Percentiles rank a stretch among this genome's conserved stretches.
These are phyloP conservation scores for Climacium dendroides DNA, from an alignment of 225 moss, liverwort and hornwort species.

Conservation along the genomic window DNA sequence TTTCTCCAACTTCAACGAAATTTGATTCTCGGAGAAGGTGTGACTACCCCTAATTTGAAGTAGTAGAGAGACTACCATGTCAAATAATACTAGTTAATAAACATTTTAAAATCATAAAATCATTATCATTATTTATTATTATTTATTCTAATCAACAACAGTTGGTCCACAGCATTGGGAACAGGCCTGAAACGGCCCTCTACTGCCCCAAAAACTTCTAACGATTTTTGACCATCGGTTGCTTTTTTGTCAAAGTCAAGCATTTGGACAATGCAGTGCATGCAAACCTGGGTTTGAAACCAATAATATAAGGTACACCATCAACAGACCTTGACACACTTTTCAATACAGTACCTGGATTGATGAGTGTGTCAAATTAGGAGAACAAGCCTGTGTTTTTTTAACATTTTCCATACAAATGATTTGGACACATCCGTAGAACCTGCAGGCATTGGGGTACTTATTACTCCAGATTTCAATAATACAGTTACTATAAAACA, in stretches of 20 bases:
- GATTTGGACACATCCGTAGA: neutral
- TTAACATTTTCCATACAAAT: neutral
- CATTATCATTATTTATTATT: too few species aligned
- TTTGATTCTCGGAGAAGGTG: too few species aligned
- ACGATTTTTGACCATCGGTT: too few species aligned
- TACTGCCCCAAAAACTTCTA: too few species aligned
- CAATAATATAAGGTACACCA: neutral
- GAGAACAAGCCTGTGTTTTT: neutral
- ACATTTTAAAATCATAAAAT: too few species aligned
- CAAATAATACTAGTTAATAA: too few species aligned
- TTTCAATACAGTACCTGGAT: neutral
- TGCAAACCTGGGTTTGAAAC: neutral
- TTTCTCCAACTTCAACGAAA: too few species aligned
- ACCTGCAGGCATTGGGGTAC: neutral
- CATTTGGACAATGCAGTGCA: neutral
- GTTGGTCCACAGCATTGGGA: too few species aligned
- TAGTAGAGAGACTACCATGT: too few species aligned
- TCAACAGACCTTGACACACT: neutral
- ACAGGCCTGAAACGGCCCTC: too few species aligned
- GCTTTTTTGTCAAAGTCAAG: neutral
- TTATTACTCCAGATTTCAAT: neutral
- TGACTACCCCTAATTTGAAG: too few species aligned
- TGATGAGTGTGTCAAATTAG: neutral
- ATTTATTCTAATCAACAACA: too few species aligned
- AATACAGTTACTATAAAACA: neutral